Percentiles rank a stretch among this genome's conserved stretches.
phyloP scores from a whole-genome alignment of 768 basidiomycete genomes.

The Lyophyllum semitale region DNA sequence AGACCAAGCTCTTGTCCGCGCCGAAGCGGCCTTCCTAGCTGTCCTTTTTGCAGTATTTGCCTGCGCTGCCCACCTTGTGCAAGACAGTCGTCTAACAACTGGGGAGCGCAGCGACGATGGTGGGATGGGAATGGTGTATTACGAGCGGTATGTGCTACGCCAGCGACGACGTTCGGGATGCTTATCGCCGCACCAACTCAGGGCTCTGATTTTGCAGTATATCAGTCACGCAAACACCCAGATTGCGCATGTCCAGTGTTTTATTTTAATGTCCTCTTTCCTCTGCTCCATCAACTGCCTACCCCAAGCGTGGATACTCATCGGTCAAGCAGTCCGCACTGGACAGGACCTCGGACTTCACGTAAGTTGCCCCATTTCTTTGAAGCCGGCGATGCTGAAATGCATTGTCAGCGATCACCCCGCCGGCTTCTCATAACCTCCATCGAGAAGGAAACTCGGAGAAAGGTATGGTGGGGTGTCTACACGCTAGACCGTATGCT shows the following conservation, averaged over 20 bases:
- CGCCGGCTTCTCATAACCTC: slow-evolving; percentile 67
- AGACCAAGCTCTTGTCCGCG: slow-evolving; percentile 52
- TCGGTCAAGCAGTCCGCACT: slow-evolving; percentile 87
- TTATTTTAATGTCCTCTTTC: slow-evolving; percentile 87
- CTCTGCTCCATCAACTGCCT: slow-evolving; percentile 91
- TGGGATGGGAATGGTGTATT: slow-evolving; percentile 88
- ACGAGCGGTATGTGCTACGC: slow-evolving; percentile 67
- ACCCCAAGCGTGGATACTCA: slow-evolving; percentile 91
- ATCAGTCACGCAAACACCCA: slow-evolving; percentile 88
- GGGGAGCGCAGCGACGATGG: slow-evolving; percentile 69
- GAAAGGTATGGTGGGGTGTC: slow-evolving; percentile 94
- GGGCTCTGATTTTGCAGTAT: slow-evolving; percentile 88
- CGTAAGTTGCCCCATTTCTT: slow-evolving; percentile 48
- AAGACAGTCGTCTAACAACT: slow-evolving; percentile 64
- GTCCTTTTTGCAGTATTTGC: slow-evolving; percentile 89
- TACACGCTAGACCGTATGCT: slow-evolving; percentile 92
- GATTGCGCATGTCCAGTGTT: slow-evolving; percentile 86
- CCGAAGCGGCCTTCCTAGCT: slow-evolving; percentile 75
- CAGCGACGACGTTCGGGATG: slow-evolving; percentile 13
- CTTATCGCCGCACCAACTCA: slow-evolving; percentile 30
- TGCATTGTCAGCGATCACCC: slow-evolving; percentile 67
- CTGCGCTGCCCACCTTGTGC: slow-evolving; percentile 78
- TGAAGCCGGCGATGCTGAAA: slow-evolving; percentile 16
- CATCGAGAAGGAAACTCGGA: slow-evolving; percentile 85
- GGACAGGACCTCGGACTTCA: slow-evolving; percentile 93